Percentiles rank a stretch among this genome's conserved stretches.
These are phyloP conservation scores for Umbelopsis vinacea DNA, from an alignment of 192 early-diverging fungal genomes.

Conservation along the genomic window DNA sequence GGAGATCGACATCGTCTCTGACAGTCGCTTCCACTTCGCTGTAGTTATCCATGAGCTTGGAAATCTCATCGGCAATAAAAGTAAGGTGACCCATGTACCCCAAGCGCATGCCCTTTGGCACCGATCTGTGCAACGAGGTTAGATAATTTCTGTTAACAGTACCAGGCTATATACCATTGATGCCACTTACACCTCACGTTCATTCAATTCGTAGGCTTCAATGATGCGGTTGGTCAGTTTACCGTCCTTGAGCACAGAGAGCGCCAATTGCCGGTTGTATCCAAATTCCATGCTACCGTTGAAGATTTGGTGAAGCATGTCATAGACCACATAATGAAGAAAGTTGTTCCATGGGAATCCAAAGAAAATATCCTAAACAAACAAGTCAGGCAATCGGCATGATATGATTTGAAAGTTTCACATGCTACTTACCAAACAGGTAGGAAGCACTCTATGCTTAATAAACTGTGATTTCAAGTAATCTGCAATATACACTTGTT, in stretches of 20 bases:
- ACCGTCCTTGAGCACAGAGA: constrained; percentile 83
- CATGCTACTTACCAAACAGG: constrained; percentile 50
- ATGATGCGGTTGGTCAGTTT: constrained; percentile 84
- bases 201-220: constrained; percentile 82
- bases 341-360: constrained; percentile 98
- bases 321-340: constrained; percentile 97
- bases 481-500: constrained; percentile 62
- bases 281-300: constrained; percentile 82
- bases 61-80: constrained; percentile 95
- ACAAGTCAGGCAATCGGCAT: neutral
- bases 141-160: neutral
- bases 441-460: constrained; percentile 65
- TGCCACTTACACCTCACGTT: constrained; percentile 72
- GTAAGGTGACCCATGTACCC: constrained; percentile 99
- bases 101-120: constrained; percentile 87
- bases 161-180: no score
- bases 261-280: constrained; percentile 59
- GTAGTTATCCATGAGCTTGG: constrained; percentile 83
- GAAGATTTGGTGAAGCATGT: constrained; percentile 98
- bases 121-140: constrained; percentile 46
- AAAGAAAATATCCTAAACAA: constrained; percentile 81
- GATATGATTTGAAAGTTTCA: neutral
- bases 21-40: constrained; percentile 38
- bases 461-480: constrained; percentile 73
- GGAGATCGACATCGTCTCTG: constrained; percentile 49